Percentiles rank a stretch among this genome's conserved stretches.
Conservation (phyloP, 257 asterid genomes). For the Echium plantagineum region DNA sequence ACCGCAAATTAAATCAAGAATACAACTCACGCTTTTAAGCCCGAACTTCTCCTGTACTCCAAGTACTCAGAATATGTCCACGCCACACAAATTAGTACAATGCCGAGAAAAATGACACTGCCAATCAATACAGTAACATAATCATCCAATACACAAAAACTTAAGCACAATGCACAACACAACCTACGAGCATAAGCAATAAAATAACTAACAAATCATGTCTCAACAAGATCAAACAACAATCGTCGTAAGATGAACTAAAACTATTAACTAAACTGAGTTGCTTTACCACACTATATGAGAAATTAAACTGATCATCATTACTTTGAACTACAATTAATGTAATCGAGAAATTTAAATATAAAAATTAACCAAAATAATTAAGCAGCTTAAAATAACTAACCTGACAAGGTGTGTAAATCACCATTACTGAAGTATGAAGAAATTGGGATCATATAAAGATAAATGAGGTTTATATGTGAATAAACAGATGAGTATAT, state of each 20-base stretch:
- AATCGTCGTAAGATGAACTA: no score
- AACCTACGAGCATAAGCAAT: no score
- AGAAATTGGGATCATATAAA: neutral
- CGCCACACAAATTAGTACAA: constrained; percentile 58
- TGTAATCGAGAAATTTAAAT: neutral
- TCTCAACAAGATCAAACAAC: no score
- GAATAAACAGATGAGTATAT: neutral
- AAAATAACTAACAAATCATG: no score
- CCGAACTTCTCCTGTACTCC: constrained; percentile 44
- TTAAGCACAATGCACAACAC: no score
- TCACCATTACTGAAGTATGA: constrained; percentile 32
- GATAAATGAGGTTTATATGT: neutral
- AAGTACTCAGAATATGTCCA: constrained; percentile 74
- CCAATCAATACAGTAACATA: neutral
- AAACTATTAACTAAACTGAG: no score
- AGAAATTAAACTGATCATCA: neutral
- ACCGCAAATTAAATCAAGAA: neutral
- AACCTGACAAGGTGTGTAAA: constrained; percentile 88
- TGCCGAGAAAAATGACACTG: constrained; percentile 71
- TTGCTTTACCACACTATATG: no score
- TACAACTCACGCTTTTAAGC: constrained; percentile 29
- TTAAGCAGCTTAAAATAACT: neutral
- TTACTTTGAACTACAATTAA: neutral
- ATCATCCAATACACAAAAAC: no score
- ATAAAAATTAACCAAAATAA: neutral